A percentile compares a stretch with the other conserved stretches of the same genome.
Conservation (phyloP, 2,329 filamentous ascomycete genomes). For the Plectosphaerella sp. region DNA sequence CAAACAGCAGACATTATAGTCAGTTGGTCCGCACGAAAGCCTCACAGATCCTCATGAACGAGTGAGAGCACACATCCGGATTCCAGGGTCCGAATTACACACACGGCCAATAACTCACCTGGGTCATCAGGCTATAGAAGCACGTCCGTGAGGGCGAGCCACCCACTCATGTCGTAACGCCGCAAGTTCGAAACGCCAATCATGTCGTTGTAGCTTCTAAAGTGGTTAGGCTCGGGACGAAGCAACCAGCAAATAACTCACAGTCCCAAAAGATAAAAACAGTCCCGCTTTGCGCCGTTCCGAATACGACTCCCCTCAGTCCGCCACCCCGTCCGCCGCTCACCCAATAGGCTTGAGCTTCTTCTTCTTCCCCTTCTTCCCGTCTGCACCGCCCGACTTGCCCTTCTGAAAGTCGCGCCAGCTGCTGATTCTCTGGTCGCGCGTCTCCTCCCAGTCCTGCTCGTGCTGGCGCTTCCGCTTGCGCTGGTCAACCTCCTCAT, state of each 20-base stretch:
- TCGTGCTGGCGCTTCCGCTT: slow-evolving; percentile 90
- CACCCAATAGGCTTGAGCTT: slow-evolving; percentile 63
- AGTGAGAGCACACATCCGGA: no score
- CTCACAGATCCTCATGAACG: no score
- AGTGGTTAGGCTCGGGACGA: slow-evolving; percentile 9
- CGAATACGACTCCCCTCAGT: neutral
- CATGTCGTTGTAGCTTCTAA: slow-evolving; percentile 4
- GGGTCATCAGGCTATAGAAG: no score
- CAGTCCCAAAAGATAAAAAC: neutral
- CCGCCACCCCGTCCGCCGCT: slow-evolving; percentile 10
- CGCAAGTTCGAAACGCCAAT: no score
- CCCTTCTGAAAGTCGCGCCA: slow-evolving; percentile 91
- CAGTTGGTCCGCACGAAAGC: no score
- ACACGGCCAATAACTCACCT: no score
- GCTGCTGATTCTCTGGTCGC: slow-evolving; percentile 86
- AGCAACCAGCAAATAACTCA: neutral
- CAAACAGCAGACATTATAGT: no score
- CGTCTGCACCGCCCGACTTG: slow-evolving; percentile 43
- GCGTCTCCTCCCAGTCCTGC: slow-evolving; percentile 88
- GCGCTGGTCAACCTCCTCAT: slow-evolving; percentile 76
- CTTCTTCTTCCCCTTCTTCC: slow-evolving; percentile 57
- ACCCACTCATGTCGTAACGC: no score
- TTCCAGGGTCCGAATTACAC: no score
- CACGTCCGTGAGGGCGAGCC: no score
- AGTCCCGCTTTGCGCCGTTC: neutral